Conservation (phyloP, 768 basidiomycete genomes). For the Mycena sanguinolenta region DNA sequence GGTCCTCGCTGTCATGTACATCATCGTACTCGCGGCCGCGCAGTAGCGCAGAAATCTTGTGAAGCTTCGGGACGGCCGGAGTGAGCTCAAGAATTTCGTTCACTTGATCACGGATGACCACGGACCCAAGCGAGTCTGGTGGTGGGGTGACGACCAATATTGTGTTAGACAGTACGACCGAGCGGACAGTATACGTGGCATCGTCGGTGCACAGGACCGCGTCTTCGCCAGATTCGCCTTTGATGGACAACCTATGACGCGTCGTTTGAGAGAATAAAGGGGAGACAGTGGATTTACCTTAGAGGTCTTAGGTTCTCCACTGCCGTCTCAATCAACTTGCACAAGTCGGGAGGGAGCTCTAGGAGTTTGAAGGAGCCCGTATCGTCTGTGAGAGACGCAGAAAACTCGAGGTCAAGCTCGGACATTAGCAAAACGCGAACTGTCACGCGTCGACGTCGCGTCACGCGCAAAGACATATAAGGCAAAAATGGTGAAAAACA, state of each 20-base stretch:
- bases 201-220: conserved; percentile 90
- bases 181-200: conserved; percentile 86
- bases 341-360: conserved; percentile 81
- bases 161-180: conserved; percentile 91
- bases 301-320: conserved; percentile 47
- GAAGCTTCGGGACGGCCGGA: conserved; percentile 81
- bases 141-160: conserved; percentile 77
- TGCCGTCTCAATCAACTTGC: conserved; percentile 69
- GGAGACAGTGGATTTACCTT: conserved; percentile 42
- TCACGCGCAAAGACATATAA: no score
- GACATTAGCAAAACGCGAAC: conserved; percentile 49
- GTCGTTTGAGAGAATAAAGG: conserved; percentile 23
- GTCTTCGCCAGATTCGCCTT: conserved; percentile 85
- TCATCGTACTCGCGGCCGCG: conserved; percentile 81
- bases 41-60: conserved; percentile 73
- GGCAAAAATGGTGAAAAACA: no score
- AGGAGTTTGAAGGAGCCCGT: conserved; percentile 74
- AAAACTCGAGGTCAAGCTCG: conserved; percentile 66
- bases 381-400: conserved; percentile 60
- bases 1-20: conserved; percentile 60
- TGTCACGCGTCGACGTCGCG: conserved; percentile 8
- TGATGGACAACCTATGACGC: conserved; percentile 76
- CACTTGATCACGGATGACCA: conserved; percentile 84
- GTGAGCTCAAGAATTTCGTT: conserved; percentile 88
- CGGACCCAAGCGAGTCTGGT: conserved; percentile 48